A percentile compares a stretch with the other conserved stretches of the same genome.
Conservation (phyloP, 176 grass and related monocot genomes). For the Neostapfia colusana region DNA sequence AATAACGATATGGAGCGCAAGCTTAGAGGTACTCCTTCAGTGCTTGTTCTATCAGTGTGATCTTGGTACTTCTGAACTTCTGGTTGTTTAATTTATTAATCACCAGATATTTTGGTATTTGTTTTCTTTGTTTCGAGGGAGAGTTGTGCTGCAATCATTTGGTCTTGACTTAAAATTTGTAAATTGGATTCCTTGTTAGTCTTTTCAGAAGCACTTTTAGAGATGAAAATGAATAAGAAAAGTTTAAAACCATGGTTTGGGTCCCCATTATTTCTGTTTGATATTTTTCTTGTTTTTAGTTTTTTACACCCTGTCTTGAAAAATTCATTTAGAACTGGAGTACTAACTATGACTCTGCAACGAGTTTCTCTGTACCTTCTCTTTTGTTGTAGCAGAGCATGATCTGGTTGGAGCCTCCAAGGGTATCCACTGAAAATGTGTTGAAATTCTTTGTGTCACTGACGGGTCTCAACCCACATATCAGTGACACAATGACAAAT, state of each 20-base stretch:
- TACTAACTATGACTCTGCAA: not conserved
- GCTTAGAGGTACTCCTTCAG: slow-evolving; percentile 74
- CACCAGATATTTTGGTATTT: slow-evolving; percentile 23
- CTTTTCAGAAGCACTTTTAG: not conserved
- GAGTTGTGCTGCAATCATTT: not conserved
- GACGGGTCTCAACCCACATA: not conserved
- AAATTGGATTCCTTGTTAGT: slow-evolving; percentile 11
- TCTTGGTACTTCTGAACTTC: slow-evolving; percentile 35
- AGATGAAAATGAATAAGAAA: not conserved
- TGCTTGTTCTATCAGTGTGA: slow-evolving; percentile 40
- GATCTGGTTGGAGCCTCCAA: not conserved
- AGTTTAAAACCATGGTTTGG: not conserved
- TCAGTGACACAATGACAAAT: not conserved
- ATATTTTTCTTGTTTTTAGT: not conserved
- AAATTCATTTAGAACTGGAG: slow-evolving; percentile 16
- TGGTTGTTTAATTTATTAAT: slow-evolving; percentile 29
- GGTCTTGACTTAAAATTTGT: not conserved
- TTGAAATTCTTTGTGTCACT: not conserved
- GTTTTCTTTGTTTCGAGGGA: slow-evolving; percentile 3
- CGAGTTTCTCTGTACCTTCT: not conserved
- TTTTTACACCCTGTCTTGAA: slow-evolving; percentile 9
- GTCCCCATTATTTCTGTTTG: not conserved
- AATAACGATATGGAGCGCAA: slow-evolving; percentile 87
- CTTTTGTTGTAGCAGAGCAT: not conserved
- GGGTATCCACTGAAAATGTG: not conserved